phyloP scores from a whole-genome alignment of 2,329 filamentous ascomycete species.

The Trichoderma asperellum region DNA sequence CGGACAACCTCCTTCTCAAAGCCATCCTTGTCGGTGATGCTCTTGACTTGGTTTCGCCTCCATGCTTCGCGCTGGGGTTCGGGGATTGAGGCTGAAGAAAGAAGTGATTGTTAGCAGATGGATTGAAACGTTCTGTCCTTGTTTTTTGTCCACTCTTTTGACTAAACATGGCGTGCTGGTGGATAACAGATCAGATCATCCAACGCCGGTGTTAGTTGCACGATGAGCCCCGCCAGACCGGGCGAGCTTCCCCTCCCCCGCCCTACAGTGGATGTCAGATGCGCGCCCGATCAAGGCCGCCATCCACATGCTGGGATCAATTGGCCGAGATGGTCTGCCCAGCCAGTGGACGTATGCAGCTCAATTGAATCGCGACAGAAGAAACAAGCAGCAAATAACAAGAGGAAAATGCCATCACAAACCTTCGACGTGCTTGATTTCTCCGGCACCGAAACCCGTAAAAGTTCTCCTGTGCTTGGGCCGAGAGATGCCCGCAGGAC shows the following conservation, averaged over 20 bases:
- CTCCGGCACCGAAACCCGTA: conserved; percentile 85
- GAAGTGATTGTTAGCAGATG: conserved; percentile 3
- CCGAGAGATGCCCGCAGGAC: conserved; percentile 80
- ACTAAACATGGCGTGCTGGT: not conserved
- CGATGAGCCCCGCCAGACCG: conserved; percentile 27
- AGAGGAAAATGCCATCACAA: conserved; percentile 40
- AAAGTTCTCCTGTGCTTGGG: conserved; percentile 98
- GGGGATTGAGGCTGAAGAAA: conserved; percentile 69
- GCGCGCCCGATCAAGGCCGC: conserved; percentile 1
- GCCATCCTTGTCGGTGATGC: conserved; percentile 78
- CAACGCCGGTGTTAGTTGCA: conserved; percentile 14
- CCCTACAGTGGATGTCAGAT: not conserved
- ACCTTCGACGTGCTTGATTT: conserved; percentile 94
- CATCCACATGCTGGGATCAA: not conserved
- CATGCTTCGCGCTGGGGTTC: conserved; percentile 84
- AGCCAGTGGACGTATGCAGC: not conserved
- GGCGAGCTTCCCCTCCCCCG: conserved; percentile 25
- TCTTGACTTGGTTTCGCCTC: conserved; percentile 65
- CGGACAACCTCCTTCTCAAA: conserved; percentile 87
- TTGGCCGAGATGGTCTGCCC: not conserved
- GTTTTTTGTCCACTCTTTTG: not conserved
- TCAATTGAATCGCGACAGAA: not conserved
- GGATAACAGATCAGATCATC: not conserved
- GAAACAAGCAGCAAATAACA: not conserved
- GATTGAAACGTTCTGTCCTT: not conserved